Evolutionary conservation across 371 early-diverging fungal species (phyloP).

Genomic region (Mucor saturninus): DNA sequence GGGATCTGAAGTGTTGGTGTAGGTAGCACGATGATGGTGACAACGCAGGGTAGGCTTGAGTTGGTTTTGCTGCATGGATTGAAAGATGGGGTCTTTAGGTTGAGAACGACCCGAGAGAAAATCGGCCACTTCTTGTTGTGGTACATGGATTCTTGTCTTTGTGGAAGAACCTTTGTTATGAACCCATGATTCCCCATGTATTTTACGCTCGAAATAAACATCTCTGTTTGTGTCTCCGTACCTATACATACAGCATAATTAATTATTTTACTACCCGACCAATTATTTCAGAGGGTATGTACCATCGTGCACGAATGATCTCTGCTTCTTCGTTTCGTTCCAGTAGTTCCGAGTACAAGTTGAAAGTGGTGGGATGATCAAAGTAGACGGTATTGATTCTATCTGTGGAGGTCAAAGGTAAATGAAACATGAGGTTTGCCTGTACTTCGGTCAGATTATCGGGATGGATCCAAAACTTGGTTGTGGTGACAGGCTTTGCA

Average conservation of each 20-base stretch:
- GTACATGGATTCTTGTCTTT: conserved; percentile 1
- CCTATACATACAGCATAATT: neutral
- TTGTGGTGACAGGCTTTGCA: conserved; percentile 49
- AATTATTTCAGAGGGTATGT: neutral
- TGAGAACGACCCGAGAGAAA: too few species aligned
- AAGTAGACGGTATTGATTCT: conserved; percentile 21
- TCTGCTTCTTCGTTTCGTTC: conserved; percentile 20
- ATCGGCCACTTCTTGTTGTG: neutral
- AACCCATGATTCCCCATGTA: conserved; percentile 12
- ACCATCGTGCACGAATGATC: conserved; percentile 21
- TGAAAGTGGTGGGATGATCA: conserved; percentile 13
- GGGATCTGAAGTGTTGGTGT: conserved; percentile 2
- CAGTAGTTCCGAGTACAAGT: conserved; percentile 23
- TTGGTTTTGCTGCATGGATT: conserved; percentile 13
- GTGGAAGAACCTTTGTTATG: conserved; percentile 9
- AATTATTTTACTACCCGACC: too few species aligned
- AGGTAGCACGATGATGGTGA: conserved; percentile 19
- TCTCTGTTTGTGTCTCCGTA: conserved; percentile 2
- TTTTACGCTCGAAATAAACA: conserved; percentile 14
- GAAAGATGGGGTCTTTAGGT: neutral
- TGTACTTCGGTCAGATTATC: conserved; percentile 26
- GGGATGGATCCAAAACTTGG: conserved; percentile 26
- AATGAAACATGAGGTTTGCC: conserved; percentile 26
- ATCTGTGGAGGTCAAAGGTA: neutral
- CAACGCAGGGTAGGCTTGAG: conserved; percentile 16